Percentiles rank a stretch among this genome's conserved stretches.
Evolutionary conservation across 371 early-diverging fungal genomes (phyloP).

Genomic region (Nosema granulosis): DNA sequence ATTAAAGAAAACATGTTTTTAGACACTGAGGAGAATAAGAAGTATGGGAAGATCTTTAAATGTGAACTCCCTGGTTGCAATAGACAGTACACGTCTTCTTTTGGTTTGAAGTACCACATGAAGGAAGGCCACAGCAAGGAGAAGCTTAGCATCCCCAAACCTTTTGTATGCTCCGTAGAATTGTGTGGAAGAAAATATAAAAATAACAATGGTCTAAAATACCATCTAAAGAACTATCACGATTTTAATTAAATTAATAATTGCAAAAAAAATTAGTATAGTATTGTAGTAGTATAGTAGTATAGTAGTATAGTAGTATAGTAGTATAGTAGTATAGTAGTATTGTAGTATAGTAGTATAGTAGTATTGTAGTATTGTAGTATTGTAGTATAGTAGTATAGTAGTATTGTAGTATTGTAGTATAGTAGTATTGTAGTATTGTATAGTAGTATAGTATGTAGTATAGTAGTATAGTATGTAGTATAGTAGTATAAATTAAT

Average conservation of each 20-base stretch:
- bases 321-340: not conserved
- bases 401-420: not conserved
- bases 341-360: not conserved
- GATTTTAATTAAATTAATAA: conserved; percentile 1
- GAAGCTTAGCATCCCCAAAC: conserved; percentile 70
- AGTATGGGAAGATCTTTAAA: conserved; percentile 59
- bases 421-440: not conserved
- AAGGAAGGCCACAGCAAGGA: conserved; percentile 65
- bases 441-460: too few relatives aligned
- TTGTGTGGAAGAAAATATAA: conserved; percentile 86
- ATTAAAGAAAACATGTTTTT: not conserved
- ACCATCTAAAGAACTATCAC: conserved; percentile 73
- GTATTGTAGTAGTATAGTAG: not conserved
- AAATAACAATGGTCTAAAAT: conserved; percentile 89
- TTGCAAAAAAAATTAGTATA: not conserved
- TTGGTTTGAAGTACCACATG: conserved; percentile 68
- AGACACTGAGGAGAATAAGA: not conserved
- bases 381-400: not conserved
- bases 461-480: too few relatives aligned
- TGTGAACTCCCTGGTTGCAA: conserved; percentile 66
- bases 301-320: not conserved
- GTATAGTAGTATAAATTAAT: too few relatives aligned
- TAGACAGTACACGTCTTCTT: conserved; percentile 68
- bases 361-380: not conserved
- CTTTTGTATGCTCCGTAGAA: conserved; percentile 75